Evolutionary conservation across 345 rosid species (phyloP).

Genomic region (Rhizophora mangle): DNA sequence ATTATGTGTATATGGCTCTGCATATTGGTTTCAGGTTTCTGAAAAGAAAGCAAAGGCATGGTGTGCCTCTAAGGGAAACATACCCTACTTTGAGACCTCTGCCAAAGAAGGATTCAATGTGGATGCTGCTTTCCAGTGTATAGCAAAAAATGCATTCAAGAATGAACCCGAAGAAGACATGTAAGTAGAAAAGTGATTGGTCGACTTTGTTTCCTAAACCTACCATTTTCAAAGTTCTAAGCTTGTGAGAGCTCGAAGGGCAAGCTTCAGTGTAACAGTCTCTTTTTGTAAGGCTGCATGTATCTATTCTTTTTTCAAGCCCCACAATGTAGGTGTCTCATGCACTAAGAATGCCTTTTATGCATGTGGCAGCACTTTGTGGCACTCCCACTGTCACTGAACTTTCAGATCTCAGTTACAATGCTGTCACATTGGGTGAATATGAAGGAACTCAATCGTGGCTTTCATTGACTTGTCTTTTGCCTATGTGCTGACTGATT

Average conservation of each 20-base stretch:
- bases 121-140: conserved; percentile 76
- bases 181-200: conserved; percentile 36
- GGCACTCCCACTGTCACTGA: too few relatives aligned
- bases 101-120: conserved; percentile 92
- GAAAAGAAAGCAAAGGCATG: conserved; percentile 94
- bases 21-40: conserved; percentile 52
- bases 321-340: too few relatives aligned
- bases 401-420: too few relatives aligned
- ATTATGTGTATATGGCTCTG: background rate
- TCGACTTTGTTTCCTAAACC: too few relatives aligned
- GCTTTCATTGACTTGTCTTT: background rate
- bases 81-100: conserved; percentile 89
- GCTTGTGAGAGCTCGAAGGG: too few relatives aligned
- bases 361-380: too few relatives aligned
- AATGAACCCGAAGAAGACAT: conserved; percentile 86
- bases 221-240: too few relatives aligned
- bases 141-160: conserved; percentile 83
- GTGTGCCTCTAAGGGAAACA: conserved; percentile 91
- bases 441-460: background rate
- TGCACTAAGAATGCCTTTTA: too few relatives aligned
- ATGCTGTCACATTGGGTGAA: too few relatives aligned
- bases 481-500: background rate
- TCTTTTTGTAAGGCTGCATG: too few relatives aligned
- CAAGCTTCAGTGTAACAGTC: too few relatives aligned
- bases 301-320: too few relatives aligned